Percentiles rank a stretch among this genome's conserved stretches.
phyloP scores from a whole-genome alignment of 2,329 filamentous ascomycete species.

The Alternaria rosae region DNA sequence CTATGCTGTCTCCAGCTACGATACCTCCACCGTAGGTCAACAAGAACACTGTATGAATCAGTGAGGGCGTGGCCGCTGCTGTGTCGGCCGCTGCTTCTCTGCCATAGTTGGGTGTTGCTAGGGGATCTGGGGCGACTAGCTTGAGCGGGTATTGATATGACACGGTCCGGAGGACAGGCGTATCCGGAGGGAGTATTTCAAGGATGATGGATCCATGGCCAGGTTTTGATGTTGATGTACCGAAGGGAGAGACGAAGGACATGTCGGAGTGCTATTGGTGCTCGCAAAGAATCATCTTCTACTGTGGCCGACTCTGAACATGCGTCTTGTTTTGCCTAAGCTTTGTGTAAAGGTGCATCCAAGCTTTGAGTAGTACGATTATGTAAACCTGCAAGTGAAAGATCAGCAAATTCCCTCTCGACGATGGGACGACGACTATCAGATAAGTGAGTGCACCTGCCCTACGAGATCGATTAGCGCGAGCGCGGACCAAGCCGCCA shows the following conservation, averaged over 20 bases:
- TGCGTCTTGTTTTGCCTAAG: background rate
- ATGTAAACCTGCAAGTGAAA: background rate
- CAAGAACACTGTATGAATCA: constrained; percentile 80
- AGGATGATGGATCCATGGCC: constrained; percentile 82
- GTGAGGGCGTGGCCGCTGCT: constrained; percentile 47
- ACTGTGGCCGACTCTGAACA: background rate
- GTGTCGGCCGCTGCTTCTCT: background rate
- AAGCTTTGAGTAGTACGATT: background rate
- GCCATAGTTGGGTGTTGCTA: constrained; percentile 59
- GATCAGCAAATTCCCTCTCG: background rate
- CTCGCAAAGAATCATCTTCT: constrained; percentile 20
- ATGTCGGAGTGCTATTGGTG: constrained; percentile 28
- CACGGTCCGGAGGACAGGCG: constrained; percentile 75
- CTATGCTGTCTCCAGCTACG: constrained; percentile 83
- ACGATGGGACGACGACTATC: background rate
- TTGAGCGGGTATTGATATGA: constrained; percentile 96
- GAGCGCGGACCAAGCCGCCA: constrained; percentile 9
- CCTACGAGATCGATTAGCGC: constrained; percentile 1
- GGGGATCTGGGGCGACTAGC: constrained; percentile 80
- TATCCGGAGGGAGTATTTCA: constrained; percentile 72
- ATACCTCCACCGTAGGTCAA: constrained; percentile 95
- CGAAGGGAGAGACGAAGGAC: constrained; percentile 71
- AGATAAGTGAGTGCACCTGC: constrained; percentile 1
- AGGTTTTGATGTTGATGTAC: constrained; percentile 73
- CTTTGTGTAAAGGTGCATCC: background rate